Percentiles rank a stretch among this genome's conserved stretches.
These are phyloP conservation scores for Grifola frondosa DNA, from an alignment of 1,284 basidiomycete species.

Conservation along the genomic window DNA sequence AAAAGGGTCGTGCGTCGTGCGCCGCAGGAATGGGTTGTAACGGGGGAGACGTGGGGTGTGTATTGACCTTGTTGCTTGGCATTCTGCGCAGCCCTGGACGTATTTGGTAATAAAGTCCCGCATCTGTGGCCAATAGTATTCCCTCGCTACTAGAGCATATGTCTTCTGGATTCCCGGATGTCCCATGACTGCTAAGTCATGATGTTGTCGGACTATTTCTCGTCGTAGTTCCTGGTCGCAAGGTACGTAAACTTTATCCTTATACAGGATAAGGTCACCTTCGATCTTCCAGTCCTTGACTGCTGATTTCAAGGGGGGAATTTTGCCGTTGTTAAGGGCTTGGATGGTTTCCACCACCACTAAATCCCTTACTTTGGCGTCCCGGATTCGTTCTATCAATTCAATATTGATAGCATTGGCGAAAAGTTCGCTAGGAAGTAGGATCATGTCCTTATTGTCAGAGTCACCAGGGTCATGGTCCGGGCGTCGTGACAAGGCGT, in stretches of 20 bases:
- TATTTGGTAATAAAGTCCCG: conserved; percentile 28
- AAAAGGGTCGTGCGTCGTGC: not conserved
- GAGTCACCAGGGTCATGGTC: conserved; percentile 32
- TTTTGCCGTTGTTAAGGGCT: conserved; percentile 28
- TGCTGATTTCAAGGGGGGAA: conserved; percentile 9
- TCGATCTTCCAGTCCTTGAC: conserved; percentile 22
- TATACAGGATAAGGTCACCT: conserved; percentile 32
- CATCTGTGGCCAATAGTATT: conserved; percentile 45
- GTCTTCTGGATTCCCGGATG: conserved; percentile 9
- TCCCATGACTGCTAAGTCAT: no score
- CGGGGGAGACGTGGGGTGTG: conserved; percentile 5
- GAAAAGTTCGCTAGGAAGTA: conserved; percentile 25
- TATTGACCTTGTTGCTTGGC: conserved; percentile 36
- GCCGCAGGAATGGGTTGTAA: not conserved
- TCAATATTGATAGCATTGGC: conserved; percentile 29
- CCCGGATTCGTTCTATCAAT: no score
- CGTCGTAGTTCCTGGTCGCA: conserved; percentile 25
- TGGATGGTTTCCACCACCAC: no score
- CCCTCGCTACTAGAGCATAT: conserved; percentile 29
- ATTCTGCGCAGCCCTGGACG: conserved; percentile 37
- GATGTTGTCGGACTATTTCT: no score
- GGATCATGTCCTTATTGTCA: no score
- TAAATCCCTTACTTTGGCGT: no score
- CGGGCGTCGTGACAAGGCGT: conserved; percentile 38
- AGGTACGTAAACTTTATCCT: conserved; percentile 37